Percentiles rank a stretch among this genome's conserved stretches.
Evolutionary conservation across 148 eudicot species (phyloP).

Genomic region (Persicaria tinctoria): DNA sequence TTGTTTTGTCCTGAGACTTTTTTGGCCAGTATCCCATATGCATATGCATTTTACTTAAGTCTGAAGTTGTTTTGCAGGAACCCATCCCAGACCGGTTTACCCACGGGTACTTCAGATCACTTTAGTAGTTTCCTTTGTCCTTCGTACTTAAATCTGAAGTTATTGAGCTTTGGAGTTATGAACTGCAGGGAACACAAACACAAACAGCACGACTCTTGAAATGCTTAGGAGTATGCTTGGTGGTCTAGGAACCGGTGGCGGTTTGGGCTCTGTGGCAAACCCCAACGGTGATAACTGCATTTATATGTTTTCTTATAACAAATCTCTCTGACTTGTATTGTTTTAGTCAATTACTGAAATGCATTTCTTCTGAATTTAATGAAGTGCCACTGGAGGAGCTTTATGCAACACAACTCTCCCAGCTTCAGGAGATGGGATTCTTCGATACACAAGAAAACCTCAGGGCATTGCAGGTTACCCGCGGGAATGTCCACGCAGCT

Average conservation of each 20-base stretch:
- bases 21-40: too few relatives aligned
- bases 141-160: not conserved
- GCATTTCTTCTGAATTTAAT: not conserved
- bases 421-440: constrained; percentile 98
- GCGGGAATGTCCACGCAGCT: constrained; percentile 92
- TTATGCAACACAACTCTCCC: constrained; percentile 85
- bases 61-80: constrained; percentile 38
- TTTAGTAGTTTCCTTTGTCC: not conserved
- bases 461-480: constrained; percentile 73
- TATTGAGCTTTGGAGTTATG: not conserved
- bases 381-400: constrained; percentile 92
- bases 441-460: constrained; percentile 81
- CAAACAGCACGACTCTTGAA: constrained; percentile 52
- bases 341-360: not conserved
- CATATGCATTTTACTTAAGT: not conserved
- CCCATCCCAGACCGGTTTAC: constrained; percentile 44
- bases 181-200: constrained; percentile 34
- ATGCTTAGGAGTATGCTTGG: constrained; percentile 88
- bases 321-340: too few relatives aligned
- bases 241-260: constrained; percentile 76
- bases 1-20: too few relatives aligned
- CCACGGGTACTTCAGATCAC: constrained; percentile 30
- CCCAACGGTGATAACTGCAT: constrained; percentile 36
- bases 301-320: not conserved
- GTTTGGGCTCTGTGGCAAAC: constrained; percentile 37